These are phyloP conservation scores for Wickerhamomyces queroliae DNA, from an alignment of 805 yeast species.

Conservation along the genomic window DNA sequence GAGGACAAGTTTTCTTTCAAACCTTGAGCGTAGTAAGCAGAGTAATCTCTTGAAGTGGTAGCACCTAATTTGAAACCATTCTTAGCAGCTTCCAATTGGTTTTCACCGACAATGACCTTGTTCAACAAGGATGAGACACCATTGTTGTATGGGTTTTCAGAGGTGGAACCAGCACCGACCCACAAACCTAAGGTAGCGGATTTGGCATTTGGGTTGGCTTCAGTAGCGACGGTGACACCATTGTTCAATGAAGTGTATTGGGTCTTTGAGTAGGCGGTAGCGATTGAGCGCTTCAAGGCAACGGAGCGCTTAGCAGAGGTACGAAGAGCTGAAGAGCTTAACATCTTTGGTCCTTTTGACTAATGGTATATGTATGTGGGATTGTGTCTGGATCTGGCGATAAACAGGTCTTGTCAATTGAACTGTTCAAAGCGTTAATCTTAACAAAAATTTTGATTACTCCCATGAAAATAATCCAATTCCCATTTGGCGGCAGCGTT, in stretches of 20 bases:
- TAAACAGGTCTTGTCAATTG: neutral
- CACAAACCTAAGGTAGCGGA: constrained; percentile 64
- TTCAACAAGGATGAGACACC: constrained; percentile 70
- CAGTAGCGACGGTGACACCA: constrained; percentile 72
- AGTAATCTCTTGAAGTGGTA: constrained; percentile 54
- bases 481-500: neutral
- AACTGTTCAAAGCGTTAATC: neutral
- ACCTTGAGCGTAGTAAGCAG: constrained; percentile 54
- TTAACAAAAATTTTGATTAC: constrained; percentile 1
- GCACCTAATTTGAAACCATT: constrained; percentile 55
- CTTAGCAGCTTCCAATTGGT: constrained; percentile 28
- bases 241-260: constrained; percentile 66
- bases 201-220: constrained; percentile 46
- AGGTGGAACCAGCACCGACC: constrained; percentile 72
- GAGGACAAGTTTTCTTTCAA: constrained; percentile 42
- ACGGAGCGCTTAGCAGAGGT: constrained; percentile 10
- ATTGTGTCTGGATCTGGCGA: constrained; percentile 1
- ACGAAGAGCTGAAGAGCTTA: constrained; percentile 19
- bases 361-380: neutral
- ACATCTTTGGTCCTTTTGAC: constrained; percentile 16
- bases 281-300: constrained; percentile 41
- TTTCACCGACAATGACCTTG: constrained; percentile 37
- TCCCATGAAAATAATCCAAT: neutral
- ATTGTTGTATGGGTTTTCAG: constrained; percentile 76
- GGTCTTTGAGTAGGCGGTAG: constrained; percentile 54